A percentile compares a stretch with the other conserved stretches of the same genome.
phyloP scores from a whole-genome alignment of 345 rosid genomes.

The Erodium maritimum region DNA sequence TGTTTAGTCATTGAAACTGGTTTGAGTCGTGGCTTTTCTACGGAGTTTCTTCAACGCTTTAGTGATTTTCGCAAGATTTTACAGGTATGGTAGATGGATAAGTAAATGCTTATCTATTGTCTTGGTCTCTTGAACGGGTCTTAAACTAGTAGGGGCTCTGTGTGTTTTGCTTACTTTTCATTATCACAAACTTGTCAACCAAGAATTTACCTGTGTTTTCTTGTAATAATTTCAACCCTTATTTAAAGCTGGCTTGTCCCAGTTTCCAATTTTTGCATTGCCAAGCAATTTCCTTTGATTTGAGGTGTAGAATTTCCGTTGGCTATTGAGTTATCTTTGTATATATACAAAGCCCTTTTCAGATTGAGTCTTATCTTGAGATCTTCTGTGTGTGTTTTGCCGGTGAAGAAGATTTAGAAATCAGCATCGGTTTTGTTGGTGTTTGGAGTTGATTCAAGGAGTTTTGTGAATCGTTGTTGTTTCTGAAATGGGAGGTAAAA shows the following conservation, averaged over 20 bases:
- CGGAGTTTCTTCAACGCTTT: background rate
- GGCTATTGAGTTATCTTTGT: background rate
- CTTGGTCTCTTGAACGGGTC: background rate
- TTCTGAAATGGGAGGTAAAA: slow-evolving; percentile 53
- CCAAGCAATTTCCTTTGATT: background rate
- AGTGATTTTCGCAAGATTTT: background rate
- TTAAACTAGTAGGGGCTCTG: background rate
- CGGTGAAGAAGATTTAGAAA: slow-evolving; percentile 6
- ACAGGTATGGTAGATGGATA: background rate
- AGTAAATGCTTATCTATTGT: background rate
- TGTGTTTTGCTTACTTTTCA: background rate
- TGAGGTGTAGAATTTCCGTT: background rate
- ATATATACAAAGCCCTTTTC: background rate
- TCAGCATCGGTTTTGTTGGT: background rate
- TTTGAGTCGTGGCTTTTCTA: background rate
- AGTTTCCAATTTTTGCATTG: background rate
- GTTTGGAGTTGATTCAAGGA: background rate
- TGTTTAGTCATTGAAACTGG: background rate
- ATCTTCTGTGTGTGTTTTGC: slow-evolving; percentile 3
- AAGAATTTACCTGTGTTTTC: background rate
- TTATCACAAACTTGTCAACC: background rate
- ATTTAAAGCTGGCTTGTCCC: background rate
- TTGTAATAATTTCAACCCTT: background rate
- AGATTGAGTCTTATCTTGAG: background rate
- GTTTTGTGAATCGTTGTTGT: background rate